Evolutionary conservation across 2,329 filamentous ascomycete genomes (phyloP).

Genomic region (Gnomoniopsis sp.): DNA sequence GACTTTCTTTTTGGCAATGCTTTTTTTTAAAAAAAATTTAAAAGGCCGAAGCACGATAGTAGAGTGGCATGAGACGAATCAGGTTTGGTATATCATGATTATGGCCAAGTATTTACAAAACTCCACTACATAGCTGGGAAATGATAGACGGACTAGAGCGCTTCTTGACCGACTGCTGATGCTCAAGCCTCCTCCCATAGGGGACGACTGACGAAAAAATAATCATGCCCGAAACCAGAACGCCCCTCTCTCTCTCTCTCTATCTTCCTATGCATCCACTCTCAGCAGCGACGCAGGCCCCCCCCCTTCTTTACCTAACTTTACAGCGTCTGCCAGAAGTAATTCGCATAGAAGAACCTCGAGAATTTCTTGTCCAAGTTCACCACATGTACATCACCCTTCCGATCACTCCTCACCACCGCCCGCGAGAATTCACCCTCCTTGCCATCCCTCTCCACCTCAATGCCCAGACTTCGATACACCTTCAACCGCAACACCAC

Average conservation of each 20-base stretch:
- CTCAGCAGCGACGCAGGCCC: background rate
- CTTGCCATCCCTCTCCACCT: slow-evolving; percentile 72
- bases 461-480: slow-evolving; percentile 86
- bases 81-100: background rate
- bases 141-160: background rate
- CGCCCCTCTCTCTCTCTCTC: background rate
- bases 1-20: no score
- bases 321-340: slow-evolving; percentile 88
- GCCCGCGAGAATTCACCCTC: slow-evolving; percentile 81
- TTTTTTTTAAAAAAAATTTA: no score
- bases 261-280: background rate
- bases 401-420: slow-evolving; percentile 77
- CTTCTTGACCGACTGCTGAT: background rate
- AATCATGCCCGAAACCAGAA: background rate
- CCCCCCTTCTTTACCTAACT: no score
- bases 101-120: background rate
- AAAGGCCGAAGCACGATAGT: no score
- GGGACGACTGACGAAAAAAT: background rate
- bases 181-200: background rate
- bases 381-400: slow-evolving; percentile 91
- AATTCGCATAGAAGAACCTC: slow-evolving; percentile 88
- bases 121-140: background rate
- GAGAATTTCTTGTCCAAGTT: slow-evolving; percentile 93
- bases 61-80: background rate
- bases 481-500: slow-evolving; percentile 77